Conservation (phyloP, 208 protist species). For the Leishmania braziliensis region DNA sequence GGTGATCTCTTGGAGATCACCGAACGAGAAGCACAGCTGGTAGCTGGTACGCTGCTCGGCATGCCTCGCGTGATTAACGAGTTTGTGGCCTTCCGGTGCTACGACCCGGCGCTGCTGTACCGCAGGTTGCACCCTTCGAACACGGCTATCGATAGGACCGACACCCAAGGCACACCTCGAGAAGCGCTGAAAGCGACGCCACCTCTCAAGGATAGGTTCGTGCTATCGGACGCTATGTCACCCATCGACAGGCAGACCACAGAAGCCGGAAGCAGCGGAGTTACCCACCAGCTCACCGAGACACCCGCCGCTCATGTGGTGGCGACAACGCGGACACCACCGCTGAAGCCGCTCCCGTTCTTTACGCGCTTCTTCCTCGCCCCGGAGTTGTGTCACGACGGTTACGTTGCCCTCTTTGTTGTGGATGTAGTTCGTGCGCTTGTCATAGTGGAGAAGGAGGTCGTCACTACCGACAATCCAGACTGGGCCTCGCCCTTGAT, state of each 20-base stretch:
- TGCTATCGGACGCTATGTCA: not conserved
- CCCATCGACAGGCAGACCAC: not conserved
- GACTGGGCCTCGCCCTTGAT: slow-evolving; percentile 41
- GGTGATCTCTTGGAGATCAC: slow-evolving; percentile 73
- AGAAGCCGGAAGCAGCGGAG: not conserved
- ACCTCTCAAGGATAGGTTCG: not conserved
- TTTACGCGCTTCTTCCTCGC: slow-evolving; percentile 72
- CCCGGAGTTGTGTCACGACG: slow-evolving; percentile 62
- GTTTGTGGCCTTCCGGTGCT: slow-evolving; percentile 54
- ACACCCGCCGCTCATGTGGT: not conserved
- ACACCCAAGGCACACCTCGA: not conserved
- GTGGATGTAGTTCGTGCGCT: slow-evolving; percentile 70
- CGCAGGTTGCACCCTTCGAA: slow-evolving; percentile 4
- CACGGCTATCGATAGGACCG: not conserved
- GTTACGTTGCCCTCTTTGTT: slow-evolving; percentile 62
- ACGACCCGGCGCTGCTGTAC: slow-evolving; percentile 21
- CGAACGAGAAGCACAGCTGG: slow-evolving; percentile 52
- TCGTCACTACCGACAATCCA: slow-evolving; percentile 37
- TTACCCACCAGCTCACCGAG: not conserved
- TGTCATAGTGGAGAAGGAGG: slow-evolving; percentile 71
- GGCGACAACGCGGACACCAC: not conserved
- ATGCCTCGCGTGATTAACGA: slow-evolving; percentile 58
- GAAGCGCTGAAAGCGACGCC: not conserved
- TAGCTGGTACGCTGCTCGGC: slow-evolving; percentile 43
- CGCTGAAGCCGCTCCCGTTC: slow-evolving; percentile 33